Evolutionary conservation across 108 stramenopile species (phyloP), one percentile per base, ranked within the genome.

Genomic region (Skeletonema tropicum): DNA sequence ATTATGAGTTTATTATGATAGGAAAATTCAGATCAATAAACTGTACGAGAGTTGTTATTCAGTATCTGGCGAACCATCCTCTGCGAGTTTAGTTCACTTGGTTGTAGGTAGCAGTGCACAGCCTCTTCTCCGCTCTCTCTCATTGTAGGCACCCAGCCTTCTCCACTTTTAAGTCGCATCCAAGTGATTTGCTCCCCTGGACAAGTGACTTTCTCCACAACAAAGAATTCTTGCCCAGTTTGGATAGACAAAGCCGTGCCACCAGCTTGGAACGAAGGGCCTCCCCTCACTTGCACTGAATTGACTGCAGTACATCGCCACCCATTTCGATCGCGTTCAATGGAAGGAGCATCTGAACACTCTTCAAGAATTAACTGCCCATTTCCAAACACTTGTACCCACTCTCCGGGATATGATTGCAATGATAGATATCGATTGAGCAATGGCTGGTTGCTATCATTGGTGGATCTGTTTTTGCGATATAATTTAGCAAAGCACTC

Each of bases 401-500:
- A 95, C 76, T 95, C 94, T 6, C 92, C 88, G 19, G 87, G 84
- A 57, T 90, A 48, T 32, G 85, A 74, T 41, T 84, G 57, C 8
- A 95, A 75, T 5, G 83, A 75, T 46, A 85, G 70, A 62, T 83
- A 85, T 26, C 73, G 68, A 63, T 25, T 46, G 19, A 70, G 14
- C 41, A 70, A 67, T 15, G 52, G 64, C 52, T 76, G 83, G 11
- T 30, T 63, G 10, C 66, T 66, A 59, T 75, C 58, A 57, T 80
- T 83, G 19, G 46, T 48, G 41, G 74, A 66, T 39, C 85, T 79
- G 64, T 87, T 85, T 29, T 87, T 85, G n/a, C 94, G 74, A 70
- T 87, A 95, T n/a, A 95, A 73, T 63, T 90, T 93, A 9, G 94
- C 94, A 79, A 89, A 95, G 35, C 85, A 86, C 67, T 95, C 94